Evolutionary conservation across 176 grass and related monocot species (phyloP), one percentile per base, ranked within the genome.

Genomic region (Sorghum bicolor): DNA sequence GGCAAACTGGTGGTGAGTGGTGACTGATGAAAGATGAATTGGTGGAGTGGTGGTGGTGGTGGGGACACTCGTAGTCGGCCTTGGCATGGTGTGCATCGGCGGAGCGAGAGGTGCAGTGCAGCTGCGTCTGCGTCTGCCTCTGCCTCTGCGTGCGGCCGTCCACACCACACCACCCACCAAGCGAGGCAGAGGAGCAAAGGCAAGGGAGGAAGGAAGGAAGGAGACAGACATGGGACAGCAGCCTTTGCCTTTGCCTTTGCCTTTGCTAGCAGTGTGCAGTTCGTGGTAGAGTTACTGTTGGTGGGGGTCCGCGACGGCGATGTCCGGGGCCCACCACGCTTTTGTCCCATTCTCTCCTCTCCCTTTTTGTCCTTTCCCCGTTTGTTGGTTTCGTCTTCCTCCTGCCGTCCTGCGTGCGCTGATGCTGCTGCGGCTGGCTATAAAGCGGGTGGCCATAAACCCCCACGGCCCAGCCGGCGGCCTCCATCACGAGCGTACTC

Each of bases 261-360:
- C n/a, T n/a, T 69, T 69, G 67, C 34, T 69, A 50, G 45, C 48
- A 19, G 24, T 10, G 10, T 40, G 11, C 11, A 43, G 2, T 15
- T 48, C n/a, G 45, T 17, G 45, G 45, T 17, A n/a, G 62, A 67
- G 77, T 80, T 80, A 77, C 48, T 72, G 84, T 63, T 48, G 3
- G 58, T 57, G 84, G 77, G 77, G 84, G 1, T 3, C 69, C 25
- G 3, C 19, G 70, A 80, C 32, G 2, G 33, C 12, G 30, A 4
- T 69, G 53, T 7, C 45, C 1, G 32, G 24, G 76, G 0, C 58
- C 76, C 84, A 74, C 84, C 67, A 53, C 22, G 8, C 76, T 39
- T 86, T 80, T 80, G 84, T 83, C 81, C 69, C 70, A 16, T 73
- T 83, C 77, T 3, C 20, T 7, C 7, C 16, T 17, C 45, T 48